These are phyloP conservation scores for Triticum dicoccoides DNA, from an alignment of 176 grass and related monocot species.

Conservation along the genomic window DNA sequence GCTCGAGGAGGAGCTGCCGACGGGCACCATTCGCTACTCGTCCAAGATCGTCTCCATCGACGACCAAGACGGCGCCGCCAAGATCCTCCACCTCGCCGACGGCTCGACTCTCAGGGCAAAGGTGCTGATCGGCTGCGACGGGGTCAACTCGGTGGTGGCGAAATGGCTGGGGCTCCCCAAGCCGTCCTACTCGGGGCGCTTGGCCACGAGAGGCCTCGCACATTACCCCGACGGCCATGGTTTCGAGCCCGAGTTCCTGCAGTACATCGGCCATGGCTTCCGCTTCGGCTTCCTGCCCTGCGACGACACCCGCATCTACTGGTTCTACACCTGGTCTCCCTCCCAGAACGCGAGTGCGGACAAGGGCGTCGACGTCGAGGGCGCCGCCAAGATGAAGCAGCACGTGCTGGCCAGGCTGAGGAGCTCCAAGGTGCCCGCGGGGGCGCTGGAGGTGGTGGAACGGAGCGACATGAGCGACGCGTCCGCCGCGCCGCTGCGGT, in stretches of 20 bases:
- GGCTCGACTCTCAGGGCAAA: too few species aligned
- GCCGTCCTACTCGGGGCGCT: constrained; percentile 23
- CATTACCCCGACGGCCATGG: constrained; percentile 46
- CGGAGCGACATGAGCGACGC: constrained; percentile 53
- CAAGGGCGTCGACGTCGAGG: background rate
- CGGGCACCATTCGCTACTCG: constrained; percentile 4
- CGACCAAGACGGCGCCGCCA: too few species aligned
- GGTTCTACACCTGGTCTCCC: constrained; percentile 72
- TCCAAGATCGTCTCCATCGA: constrained; percentile 2
- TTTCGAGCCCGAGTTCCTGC: constrained; percentile 42
- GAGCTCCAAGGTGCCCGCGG: constrained; percentile 19
- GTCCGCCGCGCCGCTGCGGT: constrained; percentile 44
- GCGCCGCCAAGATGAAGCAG: constrained; percentile 36
- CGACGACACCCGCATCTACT: constrained; percentile 52
- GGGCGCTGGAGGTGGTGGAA: constrained; percentile 37
- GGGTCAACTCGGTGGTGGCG: constrained; percentile 26
- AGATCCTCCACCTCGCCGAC: too few species aligned
- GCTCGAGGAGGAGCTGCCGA: background rate
- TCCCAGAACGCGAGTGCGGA: background rate
- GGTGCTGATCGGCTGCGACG: too few species aligned
- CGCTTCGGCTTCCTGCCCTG: constrained; percentile 52
- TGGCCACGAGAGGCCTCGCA: constrained; percentile 43
- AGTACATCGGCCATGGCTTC: constrained; percentile 51
- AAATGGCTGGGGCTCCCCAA: constrained; percentile 45
- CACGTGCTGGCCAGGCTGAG: constrained; percentile 36